Evolutionary conservation across 2,329 filamentous ascomycete species (phyloP).

Genomic region (Colletotrichum chlorophyti): DNA sequence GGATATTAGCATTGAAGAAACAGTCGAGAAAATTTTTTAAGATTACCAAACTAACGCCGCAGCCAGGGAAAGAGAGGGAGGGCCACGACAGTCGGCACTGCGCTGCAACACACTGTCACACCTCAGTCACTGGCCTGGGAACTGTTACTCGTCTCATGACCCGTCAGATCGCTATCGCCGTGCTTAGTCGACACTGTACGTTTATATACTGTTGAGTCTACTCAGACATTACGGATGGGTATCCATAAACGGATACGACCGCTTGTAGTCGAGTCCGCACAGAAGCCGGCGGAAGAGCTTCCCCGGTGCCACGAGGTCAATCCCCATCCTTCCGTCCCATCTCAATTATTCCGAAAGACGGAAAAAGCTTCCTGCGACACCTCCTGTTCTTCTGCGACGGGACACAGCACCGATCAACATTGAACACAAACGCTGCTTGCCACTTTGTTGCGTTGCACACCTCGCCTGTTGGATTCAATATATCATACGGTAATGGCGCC

Average conservation of each 20-base stretch:
- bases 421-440: background rate
- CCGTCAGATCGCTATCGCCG: background rate
- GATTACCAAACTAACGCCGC: conserved; percentile 12
- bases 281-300: conserved; percentile 23
- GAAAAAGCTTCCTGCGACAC: conserved; percentile 10
- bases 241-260: no score
- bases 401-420: background rate
- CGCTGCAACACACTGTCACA: background rate
- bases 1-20: conserved; percentile 25
- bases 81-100: background rate
- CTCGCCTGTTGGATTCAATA: background rate
- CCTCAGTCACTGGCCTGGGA: background rate
- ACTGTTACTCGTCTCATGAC: background rate
- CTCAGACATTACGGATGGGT: no score
- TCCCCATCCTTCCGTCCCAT: conserved; percentile 23
- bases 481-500: background rate
- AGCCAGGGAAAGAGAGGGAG: background rate
- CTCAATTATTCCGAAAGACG: conserved; percentile 3
- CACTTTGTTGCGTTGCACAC: background rate
- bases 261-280: background rate
- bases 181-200: no score
- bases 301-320: conserved; percentile 28
- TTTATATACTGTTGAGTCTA: no score
- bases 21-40: conserved; percentile 25
- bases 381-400: conserved; percentile 5